Conservation (phyloP, 805 yeast species). For the Ogataea naganishii region DNA sequence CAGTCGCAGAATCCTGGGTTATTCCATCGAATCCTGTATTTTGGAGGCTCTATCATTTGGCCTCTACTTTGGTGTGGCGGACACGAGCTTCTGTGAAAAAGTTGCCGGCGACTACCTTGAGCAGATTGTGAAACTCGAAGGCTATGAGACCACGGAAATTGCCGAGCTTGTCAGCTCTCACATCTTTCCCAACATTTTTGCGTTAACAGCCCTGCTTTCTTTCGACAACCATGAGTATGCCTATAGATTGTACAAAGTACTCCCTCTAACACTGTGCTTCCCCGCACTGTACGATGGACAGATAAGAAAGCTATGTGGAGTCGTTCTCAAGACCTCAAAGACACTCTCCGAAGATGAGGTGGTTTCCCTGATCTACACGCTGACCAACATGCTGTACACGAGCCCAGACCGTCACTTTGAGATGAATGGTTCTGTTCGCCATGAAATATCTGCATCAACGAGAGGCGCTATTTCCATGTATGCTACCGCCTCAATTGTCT, state of each 20-base stretch:
- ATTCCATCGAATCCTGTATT: slow-evolving; percentile 21
- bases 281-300: slow-evolving; percentile 37
- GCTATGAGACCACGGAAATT: slow-evolving; percentile 39
- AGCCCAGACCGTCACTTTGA: slow-evolving; percentile 24
- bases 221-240: slow-evolving; percentile 31
- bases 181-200: slow-evolving; percentile 29
- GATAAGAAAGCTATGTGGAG: slow-evolving; percentile 44
- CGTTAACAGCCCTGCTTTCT: slow-evolving; percentile 22
- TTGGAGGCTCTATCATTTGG: slow-evolving; percentile 59
- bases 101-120: slow-evolving; percentile 42
- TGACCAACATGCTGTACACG: slow-evolving; percentile 62
- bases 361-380: slow-evolving; percentile 75
- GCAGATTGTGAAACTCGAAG: slow-evolving; percentile 13
- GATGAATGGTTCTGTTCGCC: slow-evolving; percentile 8
- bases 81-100: slow-evolving; percentile 32
- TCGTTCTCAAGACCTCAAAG: slow-evolving; percentile 59
- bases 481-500: background rate
- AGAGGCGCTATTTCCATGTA: background rate
- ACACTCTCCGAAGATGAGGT: slow-evolving; percentile 72
- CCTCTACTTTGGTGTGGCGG: slow-evolving; percentile 34
- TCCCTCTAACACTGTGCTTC: slow-evolving; percentile 48
- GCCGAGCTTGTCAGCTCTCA: slow-evolving; percentile 41
- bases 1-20: slow-evolving; percentile 18
- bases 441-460: too few relatives aligned
- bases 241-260: slow-evolving; percentile 22